These are phyloP conservation scores for Cucurbita pepo DNA, from an alignment of 306 rosid species.

Conservation along the genomic window DNA sequence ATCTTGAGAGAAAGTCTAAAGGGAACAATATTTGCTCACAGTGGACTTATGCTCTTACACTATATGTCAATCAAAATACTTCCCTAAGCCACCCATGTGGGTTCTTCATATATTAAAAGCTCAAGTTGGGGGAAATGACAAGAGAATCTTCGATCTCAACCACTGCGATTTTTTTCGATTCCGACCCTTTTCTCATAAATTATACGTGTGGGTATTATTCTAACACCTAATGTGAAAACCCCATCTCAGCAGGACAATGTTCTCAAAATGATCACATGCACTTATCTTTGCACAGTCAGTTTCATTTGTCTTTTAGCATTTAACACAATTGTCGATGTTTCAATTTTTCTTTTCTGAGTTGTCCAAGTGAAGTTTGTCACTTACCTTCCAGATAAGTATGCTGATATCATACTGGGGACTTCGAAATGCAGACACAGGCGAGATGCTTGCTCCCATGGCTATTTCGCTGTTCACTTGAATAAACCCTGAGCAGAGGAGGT, in stretches of 20 bases:
- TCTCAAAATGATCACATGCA: neutral
- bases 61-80: neutral
- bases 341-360: neutral
- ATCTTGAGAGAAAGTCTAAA: too few species aligned
- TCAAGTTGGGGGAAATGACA: neutral
- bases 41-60: too few species aligned
- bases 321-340: neutral
- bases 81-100: neutral
- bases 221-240: neutral
- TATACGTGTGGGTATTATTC: neutral
- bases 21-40: too few species aligned
- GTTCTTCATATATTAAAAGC: neutral
- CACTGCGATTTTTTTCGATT: neutral
- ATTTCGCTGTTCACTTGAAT: slow-evolving; percentile 78
- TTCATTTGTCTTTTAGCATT: neutral
- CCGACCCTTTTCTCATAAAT: neutral
- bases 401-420: slow-evolving; percentile 80
- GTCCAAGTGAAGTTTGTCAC: slow-evolving; percentile 1
- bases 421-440: slow-evolving; percentile 56
- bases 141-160: neutral
- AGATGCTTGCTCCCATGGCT: slow-evolving; percentile 97
- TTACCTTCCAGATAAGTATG: slow-evolving; percentile 97
- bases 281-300: neutral
- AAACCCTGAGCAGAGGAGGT: slow-evolving; percentile 95
- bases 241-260: neutral